phyloP scores from a whole-genome alignment of 2,329 filamentous ascomycete species.

The Aurifilum marmelostoma region DNA sequence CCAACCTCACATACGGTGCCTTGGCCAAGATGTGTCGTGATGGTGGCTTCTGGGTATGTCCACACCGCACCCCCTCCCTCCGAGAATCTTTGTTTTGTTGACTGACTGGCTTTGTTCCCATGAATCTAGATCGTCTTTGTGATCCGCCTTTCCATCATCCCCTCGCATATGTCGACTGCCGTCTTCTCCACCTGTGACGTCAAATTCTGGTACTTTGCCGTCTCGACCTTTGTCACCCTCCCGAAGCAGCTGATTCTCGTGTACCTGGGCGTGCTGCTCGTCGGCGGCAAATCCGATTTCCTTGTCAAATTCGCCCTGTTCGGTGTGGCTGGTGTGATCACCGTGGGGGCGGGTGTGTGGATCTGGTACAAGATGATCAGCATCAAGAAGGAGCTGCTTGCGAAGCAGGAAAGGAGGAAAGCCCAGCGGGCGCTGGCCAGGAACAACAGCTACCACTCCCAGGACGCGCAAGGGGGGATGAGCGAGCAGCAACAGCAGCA shows the following conservation, averaged over 20 bases:
- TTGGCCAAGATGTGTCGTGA: conserved; percentile 45
- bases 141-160: conserved; percentile 46
- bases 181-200: conserved; percentile 48
- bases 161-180: conserved; percentile 47
- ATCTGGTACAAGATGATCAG: conserved; percentile 43
- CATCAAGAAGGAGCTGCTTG: conserved; percentile 40
- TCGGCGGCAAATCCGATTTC: conserved; percentile 35
- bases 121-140: conserved; percentile 43
- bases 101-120: neutral
- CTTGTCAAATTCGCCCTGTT: conserved; percentile 41
- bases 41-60: conserved; percentile 44
- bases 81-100: conserved; percentile 43
- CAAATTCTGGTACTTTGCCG: conserved; percentile 45
- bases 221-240: conserved; percentile 45
- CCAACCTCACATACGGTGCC: conserved; percentile 45
- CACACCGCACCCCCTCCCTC: neutral
- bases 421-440: conserved; percentile 21
- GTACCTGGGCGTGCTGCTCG: conserved; percentile 44
- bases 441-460: conserved; percentile 26
- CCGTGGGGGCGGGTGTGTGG: conserved; percentile 41
- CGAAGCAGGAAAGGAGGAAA: conserved; percentile 38
- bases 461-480: neutral
- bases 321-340: conserved; percentile 39
- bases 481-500: neutral
- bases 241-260: conserved; percentile 48